Percentiles rank a stretch among this genome's conserved stretches.
These are phyloP conservation scores for Choiromyces venosus DNA, from an alignment of 495 filamentous ascomycete species.

Conservation along the genomic window DNA sequence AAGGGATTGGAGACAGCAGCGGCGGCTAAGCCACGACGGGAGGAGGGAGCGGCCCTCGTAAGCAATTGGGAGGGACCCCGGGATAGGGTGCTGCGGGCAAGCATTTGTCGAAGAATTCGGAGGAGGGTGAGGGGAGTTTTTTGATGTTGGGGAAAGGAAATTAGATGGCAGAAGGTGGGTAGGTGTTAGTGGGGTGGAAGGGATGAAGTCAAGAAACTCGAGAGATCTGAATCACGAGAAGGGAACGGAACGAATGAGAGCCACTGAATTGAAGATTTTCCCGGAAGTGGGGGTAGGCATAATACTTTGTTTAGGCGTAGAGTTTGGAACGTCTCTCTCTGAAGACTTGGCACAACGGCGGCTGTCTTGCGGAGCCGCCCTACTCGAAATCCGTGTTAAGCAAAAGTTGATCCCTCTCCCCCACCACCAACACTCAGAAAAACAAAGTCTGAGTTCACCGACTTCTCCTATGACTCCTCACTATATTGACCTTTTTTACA, in stretches of 20 bases:
- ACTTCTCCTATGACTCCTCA: neutral
- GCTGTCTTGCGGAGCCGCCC: slow-evolving; percentile 1
- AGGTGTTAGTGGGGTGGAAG: slow-evolving; percentile 2
- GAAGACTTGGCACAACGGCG: neutral
- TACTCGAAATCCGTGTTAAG: neutral
- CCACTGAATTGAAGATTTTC: slow-evolving; percentile 19
- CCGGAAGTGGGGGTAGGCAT: slow-evolving; percentile 9
- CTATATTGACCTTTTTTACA: slow-evolving; percentile 7
- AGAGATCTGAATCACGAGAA: neutral
- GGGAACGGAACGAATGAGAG: slow-evolving; percentile 22
- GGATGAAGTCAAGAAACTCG: slow-evolving; percentile 6
- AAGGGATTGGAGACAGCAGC: slow-evolving; percentile 65
- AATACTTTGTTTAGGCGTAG: slow-evolving; percentile 8
- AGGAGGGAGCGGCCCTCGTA: slow-evolving; percentile 49
- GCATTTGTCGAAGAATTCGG: slow-evolving; percentile 46
- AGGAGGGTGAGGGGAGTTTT: slow-evolving; percentile 35
- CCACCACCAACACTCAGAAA: neutral
- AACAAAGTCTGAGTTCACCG: slow-evolving; percentile 7
- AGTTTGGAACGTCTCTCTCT: neutral
- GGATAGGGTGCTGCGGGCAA: slow-evolving; percentile 38
- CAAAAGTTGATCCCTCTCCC: neutral
- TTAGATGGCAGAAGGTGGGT: slow-evolving; percentile 9
- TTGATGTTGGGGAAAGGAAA: slow-evolving; percentile 10
- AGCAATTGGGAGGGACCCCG: slow-evolving; percentile 50
- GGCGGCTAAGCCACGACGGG: slow-evolving; percentile 72